A percentile compares a stretch with the other conserved stretches of the same genome.
These are phyloP conservation scores for Colletotrichum spinosum DNA, from an alignment of 2,329 filamentous ascomycete genomes.

Conservation along the genomic window DNA sequence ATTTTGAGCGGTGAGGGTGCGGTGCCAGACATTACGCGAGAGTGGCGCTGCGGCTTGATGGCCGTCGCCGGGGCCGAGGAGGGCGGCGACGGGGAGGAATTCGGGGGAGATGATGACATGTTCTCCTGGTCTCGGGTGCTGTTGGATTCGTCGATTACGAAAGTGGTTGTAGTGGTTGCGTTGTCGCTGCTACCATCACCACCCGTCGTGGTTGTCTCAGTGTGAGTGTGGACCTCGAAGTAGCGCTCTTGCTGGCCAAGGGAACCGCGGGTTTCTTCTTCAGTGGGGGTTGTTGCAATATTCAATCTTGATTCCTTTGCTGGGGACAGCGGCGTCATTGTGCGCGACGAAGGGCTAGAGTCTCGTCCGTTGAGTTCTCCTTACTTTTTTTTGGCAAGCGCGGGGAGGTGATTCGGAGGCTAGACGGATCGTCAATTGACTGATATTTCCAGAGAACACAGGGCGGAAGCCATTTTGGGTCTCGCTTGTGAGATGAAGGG, in stretches of 20 bases:
- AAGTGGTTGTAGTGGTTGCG: conserved; percentile 38
- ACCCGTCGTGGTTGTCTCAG: conserved; percentile 38
- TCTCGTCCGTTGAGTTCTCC: background rate
- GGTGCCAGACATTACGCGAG: conserved; percentile 67
- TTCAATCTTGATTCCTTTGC: conserved; percentile 50
- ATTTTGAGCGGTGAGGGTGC: conserved; percentile 71
- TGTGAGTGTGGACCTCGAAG: conserved; percentile 49
- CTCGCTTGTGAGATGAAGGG: conserved; percentile 38
- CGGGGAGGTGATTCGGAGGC: conserved; percentile 2
- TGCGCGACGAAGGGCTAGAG: conserved; percentile 24
- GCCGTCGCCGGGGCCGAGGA: conserved; percentile 29
- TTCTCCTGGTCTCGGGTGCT: conserved; percentile 57
- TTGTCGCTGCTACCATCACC: conserved; percentile 36
- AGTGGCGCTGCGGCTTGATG: conserved; percentile 53
- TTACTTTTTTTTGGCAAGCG: conserved; percentile 17
- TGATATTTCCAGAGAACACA: conserved; percentile 34
- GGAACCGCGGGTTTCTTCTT: conserved; percentile 43
- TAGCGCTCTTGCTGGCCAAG: conserved; percentile 39
- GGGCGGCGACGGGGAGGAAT: conserved; percentile 34
- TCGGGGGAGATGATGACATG: conserved; percentile 55
- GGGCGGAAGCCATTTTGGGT: conserved; percentile 29
- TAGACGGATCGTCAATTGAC: conserved; percentile 29
- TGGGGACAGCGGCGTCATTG: conserved; percentile 56
- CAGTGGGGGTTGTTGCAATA: conserved; percentile 40
- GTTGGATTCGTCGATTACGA: conserved; percentile 44